phyloP scores from a whole-genome alignment of 208 protist species.

The Lotmaria passim region DNA sequence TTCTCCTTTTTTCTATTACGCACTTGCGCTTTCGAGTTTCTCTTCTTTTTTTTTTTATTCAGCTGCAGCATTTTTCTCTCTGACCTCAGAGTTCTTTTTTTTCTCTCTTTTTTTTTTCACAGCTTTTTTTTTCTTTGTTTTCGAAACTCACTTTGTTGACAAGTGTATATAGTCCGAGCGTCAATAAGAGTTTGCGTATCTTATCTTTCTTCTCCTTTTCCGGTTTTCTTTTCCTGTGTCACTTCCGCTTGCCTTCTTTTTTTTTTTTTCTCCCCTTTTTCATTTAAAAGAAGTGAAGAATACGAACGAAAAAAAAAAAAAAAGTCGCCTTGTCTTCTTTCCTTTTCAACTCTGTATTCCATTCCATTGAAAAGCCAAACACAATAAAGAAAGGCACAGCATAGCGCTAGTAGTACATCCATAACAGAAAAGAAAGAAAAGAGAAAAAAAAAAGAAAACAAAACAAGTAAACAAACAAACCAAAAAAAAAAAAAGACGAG shows the following conservation, averaged over 20 bases:
- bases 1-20: neutral
- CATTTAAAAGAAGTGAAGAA: neutral
- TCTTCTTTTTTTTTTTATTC: conserved; percentile 11
- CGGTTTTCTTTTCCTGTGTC: neutral
- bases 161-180: conserved; percentile 9
- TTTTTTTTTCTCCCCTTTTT: conserved; percentile 1
- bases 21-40: conserved; percentile 1
- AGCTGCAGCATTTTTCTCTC: neutral
- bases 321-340: neutral
- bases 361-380: too few relatives aligned
- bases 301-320: neutral
- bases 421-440: neutral
- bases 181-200: neutral
- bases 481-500: neutral
- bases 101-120: neutral
- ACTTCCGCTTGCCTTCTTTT: neutral
- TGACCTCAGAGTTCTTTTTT: neutral
- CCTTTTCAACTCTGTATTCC: too few relatives aligned
- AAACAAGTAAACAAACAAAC: neutral
- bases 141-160: neutral
- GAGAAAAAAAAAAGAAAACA: neutral
- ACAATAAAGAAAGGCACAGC: too few relatives aligned
- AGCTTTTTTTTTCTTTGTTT: neutral
- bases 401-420: neutral
- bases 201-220: neutral